phyloP scores from a whole-genome alignment of 176 grass and related monocot genomes.

The Lolium perenne region DNA sequence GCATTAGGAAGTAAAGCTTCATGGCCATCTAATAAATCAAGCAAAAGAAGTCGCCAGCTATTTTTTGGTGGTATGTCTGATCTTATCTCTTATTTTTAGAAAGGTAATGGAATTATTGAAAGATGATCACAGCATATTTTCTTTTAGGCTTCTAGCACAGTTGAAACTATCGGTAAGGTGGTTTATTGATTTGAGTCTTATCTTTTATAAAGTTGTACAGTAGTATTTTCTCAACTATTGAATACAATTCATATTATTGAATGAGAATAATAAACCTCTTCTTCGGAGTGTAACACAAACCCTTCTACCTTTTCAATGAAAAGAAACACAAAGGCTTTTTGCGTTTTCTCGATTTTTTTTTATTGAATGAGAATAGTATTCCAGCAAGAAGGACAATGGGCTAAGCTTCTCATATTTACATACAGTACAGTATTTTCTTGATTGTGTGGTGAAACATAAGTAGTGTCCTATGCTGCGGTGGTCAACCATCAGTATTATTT shows the following conservation, averaged over 20 bases:
- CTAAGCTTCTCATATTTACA: slow-evolving; percentile 2
- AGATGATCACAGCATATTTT: slow-evolving; percentile 32
- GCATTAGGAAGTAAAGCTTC: slow-evolving; percentile 57
- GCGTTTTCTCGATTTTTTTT: too few species aligned
- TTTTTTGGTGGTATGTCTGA: slow-evolving; percentile 72
- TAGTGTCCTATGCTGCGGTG: neutral
- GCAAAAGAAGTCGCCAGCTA: slow-evolving; percentile 81
- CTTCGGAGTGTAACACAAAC: too few species aligned
- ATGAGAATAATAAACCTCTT: too few species aligned
- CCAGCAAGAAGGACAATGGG: neutral
- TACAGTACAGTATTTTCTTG: neutral
- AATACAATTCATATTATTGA: slow-evolving; percentile 25
- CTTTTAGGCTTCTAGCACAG: slow-evolving; percentile 35
- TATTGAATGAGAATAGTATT: slow-evolving; percentile 1
- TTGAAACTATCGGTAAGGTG: slow-evolving; percentile 21
- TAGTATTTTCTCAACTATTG: slow-evolving; percentile 43
- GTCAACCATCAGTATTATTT: slow-evolving; percentile 15
- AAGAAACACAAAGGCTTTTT: too few species aligned
- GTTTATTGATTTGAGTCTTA: slow-evolving; percentile 7
- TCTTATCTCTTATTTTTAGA: slow-evolving; percentile 32
- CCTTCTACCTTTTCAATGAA: too few species aligned
- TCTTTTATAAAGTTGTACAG: slow-evolving; percentile 31
- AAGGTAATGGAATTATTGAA: slow-evolving; percentile 23
- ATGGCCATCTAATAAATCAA: slow-evolving; percentile 67
- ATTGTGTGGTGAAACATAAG: slow-evolving; percentile 30